Base-by-base conservation (phyloP, 1,284 basidiomycete species). In the Rugosomyces carneus region DNA sequence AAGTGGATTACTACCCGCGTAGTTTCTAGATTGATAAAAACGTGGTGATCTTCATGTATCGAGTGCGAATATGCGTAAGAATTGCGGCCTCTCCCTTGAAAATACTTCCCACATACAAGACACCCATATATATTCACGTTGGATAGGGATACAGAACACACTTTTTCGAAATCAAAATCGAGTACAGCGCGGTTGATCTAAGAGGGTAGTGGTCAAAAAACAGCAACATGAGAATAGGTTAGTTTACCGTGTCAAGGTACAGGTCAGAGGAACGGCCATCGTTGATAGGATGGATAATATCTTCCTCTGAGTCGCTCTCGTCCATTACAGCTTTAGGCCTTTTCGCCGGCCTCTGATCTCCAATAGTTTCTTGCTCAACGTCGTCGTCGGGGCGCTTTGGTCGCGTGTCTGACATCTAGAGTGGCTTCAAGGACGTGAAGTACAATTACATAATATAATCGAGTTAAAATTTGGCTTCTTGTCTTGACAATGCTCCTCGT, bases 111-210 rank as follows among this genome's bases (percentile, higher is more conserved):
- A 63, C 93, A 97, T 9, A 99, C 93, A 39, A 99, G 81, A 62
- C 96, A 99, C 18, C 92, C 93, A 60, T 99, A 99, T 52, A 91
- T 89, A 65, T 99, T 96, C 75, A 97, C 93, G 66, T 97, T 96
- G 23, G 90, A 91, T 39, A 93, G 74, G 21, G 91, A 95, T 48
- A 99, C 92, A 7, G 93, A 97, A 73, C 96, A 99, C 23, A 99
- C 78, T 73, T 95, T 93, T 71, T 99, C 96, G 61, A 99, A 99
- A 69, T 99, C 96, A 67, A 99, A 99, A 67, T 99, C 96, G 50
- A 99, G 81, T 32, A 84, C 75, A 45, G 78, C 79, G 48, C 93
- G 79, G 60, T 94, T 92, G 54, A 96, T 88, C 93, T 93, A 57
- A 45, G 53, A 26, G 48, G 53, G 49, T 51, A 48, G 47, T 26